These are phyloP conservation scores for Viola pubescens DNA, from an alignment of 441 rosid species.

Conservation along the genomic window DNA sequence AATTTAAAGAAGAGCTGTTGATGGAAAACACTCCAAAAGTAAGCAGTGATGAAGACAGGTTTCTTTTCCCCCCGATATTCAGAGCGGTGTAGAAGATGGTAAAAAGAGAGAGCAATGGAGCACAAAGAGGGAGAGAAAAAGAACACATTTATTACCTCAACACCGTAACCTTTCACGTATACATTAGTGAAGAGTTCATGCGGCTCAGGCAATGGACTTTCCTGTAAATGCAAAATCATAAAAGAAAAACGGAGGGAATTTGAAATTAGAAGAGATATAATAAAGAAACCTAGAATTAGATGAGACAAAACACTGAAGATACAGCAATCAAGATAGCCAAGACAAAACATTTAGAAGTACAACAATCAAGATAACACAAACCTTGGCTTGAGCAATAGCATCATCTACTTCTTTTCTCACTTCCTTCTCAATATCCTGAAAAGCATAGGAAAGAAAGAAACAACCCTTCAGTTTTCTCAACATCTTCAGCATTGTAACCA, in stretches of 20 bases:
- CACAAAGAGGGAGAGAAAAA: neutral
- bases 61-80: neutral
- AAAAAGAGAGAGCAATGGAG: neutral
- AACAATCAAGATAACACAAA: slow-evolving; percentile 16
- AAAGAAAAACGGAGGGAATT: neutral
- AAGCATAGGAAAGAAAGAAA: slow-evolving; percentile 3
- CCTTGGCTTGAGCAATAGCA: slow-evolving; percentile 94
- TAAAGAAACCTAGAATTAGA: neutral
- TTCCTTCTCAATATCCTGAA: slow-evolving; percentile 90
- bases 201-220: slow-evolving; percentile 83
- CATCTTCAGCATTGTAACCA: neutral
- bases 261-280: neutral
- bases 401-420: slow-evolving; percentile 84
- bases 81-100: neutral
- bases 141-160: slow-evolving; percentile 46
- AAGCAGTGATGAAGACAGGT: too few species aligned
- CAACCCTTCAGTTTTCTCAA: slow-evolving; percentile 4
- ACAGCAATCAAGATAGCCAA: neutral
- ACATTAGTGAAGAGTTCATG: slow-evolving; percentile 78
- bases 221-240: slow-evolving; percentile 42
- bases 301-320: neutral
- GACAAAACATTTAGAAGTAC: neutral
- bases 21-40: too few species aligned
- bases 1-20: too few species aligned
- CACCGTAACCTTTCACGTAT: slow-evolving; percentile 59